Percentiles rank a stretch among this genome's conserved stretches.
These are phyloP conservation scores for Alternaria postmessia DNA, from an alignment of 2,329 filamentous ascomycete species.

Conservation along the genomic window DNA sequence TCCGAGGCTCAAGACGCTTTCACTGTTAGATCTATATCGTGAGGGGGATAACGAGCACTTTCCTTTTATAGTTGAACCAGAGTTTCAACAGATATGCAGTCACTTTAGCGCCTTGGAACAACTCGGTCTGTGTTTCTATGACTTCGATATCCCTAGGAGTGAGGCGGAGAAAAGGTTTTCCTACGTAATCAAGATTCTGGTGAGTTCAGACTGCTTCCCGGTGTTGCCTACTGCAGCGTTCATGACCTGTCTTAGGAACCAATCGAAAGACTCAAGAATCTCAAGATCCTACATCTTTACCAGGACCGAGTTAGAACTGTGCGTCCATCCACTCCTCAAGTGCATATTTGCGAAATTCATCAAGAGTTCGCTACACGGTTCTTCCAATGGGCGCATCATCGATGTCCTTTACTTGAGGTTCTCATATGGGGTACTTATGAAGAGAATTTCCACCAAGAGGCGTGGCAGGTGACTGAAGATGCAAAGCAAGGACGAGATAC, in stretches of 20 bases:
- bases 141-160: background rate
- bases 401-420: constrained; percentile 5
- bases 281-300: constrained; percentile 14
- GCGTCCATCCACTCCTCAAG: background rate
- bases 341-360: background rate
- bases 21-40: background rate
- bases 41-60: background rate
- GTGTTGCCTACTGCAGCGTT: background rate
- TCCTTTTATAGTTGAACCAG: background rate
- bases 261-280: constrained; percentile 7
- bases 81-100: background rate
- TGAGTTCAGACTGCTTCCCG: background rate
- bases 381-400: constrained; percentile 6
- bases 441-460: background rate
- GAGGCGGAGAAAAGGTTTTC: background rate
- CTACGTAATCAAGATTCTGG: background rate
- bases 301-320: background rate
- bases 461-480: background rate
- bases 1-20: background rate
- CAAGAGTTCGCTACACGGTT: constrained; percentile 1
- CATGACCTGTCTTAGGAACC: background rate
- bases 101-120: background rate
- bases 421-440: constrained; percentile 6
- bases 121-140: background rate
- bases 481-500: background rate